Conservation (phyloP, 1,284 basidiomycete species). For the Cryptococcus floricola region DNA sequence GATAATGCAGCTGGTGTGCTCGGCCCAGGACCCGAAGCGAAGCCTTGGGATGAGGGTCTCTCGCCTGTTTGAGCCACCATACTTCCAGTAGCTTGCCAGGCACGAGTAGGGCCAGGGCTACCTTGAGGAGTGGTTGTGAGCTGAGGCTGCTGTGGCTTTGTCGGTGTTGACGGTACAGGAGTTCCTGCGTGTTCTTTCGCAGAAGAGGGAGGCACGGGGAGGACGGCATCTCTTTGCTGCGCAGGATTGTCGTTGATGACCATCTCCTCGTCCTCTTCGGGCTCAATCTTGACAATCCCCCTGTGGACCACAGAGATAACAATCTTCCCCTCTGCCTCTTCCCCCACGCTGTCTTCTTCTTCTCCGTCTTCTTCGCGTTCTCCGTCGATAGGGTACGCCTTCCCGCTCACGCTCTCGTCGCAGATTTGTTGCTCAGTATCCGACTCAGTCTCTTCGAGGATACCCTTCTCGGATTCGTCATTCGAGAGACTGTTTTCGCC, state of each 20-base stretch:
- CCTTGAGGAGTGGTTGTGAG: too few relatives aligned
- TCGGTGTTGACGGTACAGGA: too few relatives aligned
- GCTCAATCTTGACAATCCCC: slow-evolving; percentile 38
- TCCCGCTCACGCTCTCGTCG: slow-evolving; percentile 32
- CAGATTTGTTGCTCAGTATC: slow-evolving; percentile 38
- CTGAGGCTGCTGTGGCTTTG: too few relatives aligned
- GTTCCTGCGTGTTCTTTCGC: too few relatives aligned
- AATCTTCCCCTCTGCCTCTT: slow-evolving; percentile 18
- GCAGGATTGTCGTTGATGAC: slow-evolving; percentile 2
- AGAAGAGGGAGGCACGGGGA: too few relatives aligned
- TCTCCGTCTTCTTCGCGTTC: slow-evolving; percentile 21
- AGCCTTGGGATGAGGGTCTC: too few relatives aligned
- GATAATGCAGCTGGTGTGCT: too few relatives aligned
- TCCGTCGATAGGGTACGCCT: slow-evolving; percentile 14
- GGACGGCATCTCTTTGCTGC: too few relatives aligned
- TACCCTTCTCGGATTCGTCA: not conserved
- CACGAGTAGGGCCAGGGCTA: too few relatives aligned
- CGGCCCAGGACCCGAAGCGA: too few relatives aligned
- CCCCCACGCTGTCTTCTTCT: slow-evolving; percentile 5
- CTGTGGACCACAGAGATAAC: slow-evolving; percentile 26
- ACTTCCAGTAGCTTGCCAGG: too few relatives aligned
- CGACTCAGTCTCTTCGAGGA: not conserved
- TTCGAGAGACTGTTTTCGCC: not conserved
- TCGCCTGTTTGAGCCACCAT: too few relatives aligned
- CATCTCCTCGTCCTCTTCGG: slow-evolving; percentile 16